These are phyloP conservation scores for Kwoniella shivajii DNA, from an alignment of 1,284 basidiomycete genomes.

Conservation along the genomic window DNA sequence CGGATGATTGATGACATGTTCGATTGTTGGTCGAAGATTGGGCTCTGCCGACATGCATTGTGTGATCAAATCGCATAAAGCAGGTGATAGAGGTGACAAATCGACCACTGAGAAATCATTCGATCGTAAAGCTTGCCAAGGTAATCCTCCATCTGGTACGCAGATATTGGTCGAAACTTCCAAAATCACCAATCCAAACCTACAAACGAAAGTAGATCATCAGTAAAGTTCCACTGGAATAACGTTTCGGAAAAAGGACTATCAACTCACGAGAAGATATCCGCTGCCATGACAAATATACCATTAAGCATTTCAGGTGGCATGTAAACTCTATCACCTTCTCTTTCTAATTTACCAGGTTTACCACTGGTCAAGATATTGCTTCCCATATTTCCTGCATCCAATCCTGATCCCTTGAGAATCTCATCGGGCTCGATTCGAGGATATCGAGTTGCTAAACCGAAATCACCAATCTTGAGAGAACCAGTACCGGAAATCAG, in stretches of 20 bases:
- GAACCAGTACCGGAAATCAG: conserved; percentile 86
- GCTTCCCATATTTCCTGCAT: conserved; percentile 32
- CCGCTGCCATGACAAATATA: conserved; percentile 86
- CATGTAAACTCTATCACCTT: conserved; percentile 97
- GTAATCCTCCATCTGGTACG: conserved; percentile 90
- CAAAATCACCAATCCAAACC: conserved; percentile 91
- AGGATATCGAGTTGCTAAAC: conserved; percentile 89
- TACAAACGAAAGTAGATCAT: conserved; percentile 44
- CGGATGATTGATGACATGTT: conserved; percentile 65
- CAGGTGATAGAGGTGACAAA: conserved; percentile 66
- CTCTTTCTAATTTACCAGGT: conserved; percentile 70
- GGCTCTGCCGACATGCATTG: conserved; percentile 79
- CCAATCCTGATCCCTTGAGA: conserved; percentile 51
- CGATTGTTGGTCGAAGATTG: conserved; percentile 62
- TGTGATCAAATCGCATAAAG: conserved; percentile 70
- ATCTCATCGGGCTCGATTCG: conserved; percentile 56
- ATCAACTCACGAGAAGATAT: conserved; percentile 82
- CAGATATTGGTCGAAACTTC: conserved; percentile 95
- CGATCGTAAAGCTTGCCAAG: conserved; percentile 89
- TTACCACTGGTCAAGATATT: conserved; percentile 5
- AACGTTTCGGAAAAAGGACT: not conserved
- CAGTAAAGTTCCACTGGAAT: not conserved
- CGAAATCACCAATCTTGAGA: conserved; percentile 98
- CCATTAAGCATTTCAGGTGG: conserved; percentile 97
- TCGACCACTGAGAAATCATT: conserved; percentile 93